Evolutionary conservation across 305 asterid species (phyloP).

Genomic region (Fraxinus latifolia): DNA sequence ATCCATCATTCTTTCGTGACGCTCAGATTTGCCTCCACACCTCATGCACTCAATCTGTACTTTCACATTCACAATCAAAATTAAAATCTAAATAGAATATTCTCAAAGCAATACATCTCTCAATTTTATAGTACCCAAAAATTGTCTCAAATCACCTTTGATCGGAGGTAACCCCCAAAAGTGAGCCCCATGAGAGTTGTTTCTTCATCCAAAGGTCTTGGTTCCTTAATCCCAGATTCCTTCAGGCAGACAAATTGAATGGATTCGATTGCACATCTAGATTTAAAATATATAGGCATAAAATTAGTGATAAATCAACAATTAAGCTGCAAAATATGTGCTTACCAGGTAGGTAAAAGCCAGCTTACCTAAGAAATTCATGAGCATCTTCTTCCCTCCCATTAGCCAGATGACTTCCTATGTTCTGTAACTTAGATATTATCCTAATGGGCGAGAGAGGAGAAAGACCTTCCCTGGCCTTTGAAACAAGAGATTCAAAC

Average conservation of each 20-base stretch:
- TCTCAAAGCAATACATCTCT: constrained; percentile 4
- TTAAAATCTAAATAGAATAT: neutral
- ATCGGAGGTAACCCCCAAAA: constrained; percentile 85
- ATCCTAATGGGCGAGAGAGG: constrained; percentile 61
- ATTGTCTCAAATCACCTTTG: constrained; percentile 52
- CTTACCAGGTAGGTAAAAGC: constrained; percentile 8
- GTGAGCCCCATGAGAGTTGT: constrained; percentile 73
- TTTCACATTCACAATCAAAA: constrained; percentile 15
- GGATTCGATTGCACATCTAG: constrained; percentile 66
- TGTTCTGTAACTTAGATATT: constrained; percentile 52
- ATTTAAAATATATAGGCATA: constrained; percentile 8
- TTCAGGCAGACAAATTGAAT: constrained; percentile 68
- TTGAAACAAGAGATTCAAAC: constrained; percentile 54
- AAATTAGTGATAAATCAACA: constrained; percentile 1
- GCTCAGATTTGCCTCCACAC: constrained; percentile 67
- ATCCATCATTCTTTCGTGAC: constrained; percentile 81
- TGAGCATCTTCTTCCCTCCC: constrained; percentile 97
- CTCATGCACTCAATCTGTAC: constrained; percentile 80
- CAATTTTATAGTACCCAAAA: constrained; percentile 13
- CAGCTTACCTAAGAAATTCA: constrained; percentile 74
- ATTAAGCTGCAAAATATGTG: constrained; percentile 3
- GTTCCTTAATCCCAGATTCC: constrained; percentile 46
- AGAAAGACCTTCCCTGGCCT: constrained; percentile 51
- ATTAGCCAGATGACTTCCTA: constrained; percentile 61
- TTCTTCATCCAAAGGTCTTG: constrained; percentile 55